Base-by-base conservation (phyloP, 78 protist genomes). In the Diacronema lutheri region DNA sequence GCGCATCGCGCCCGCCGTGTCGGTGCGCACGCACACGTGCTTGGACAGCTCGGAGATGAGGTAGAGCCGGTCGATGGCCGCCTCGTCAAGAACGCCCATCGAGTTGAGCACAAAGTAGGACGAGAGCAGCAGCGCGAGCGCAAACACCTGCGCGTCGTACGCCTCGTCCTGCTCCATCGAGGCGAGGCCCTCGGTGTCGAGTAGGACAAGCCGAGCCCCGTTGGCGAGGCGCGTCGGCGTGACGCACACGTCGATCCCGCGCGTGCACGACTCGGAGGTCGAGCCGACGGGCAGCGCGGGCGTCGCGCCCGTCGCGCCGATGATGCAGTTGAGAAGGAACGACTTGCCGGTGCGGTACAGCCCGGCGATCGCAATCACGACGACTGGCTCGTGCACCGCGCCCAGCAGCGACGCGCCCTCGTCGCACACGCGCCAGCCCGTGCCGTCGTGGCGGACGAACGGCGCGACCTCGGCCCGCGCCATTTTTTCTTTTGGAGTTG, bases 141-240 rank as follows among this genome's bases (percentile, higher is more conserved):
- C 50, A 56, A 88, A 88, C 58, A 88, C 33, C 38, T 31, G 46
- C 29, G 87, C 85, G 69, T 88, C 91, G 46, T 88, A 68, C 40
- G n/a, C 29, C 57, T 68, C 50, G 68, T 58, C 57, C 6, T 71
- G 77, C 26, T 88, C 87, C 56, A 73, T 31, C 33, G 91, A 71
- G 38, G 78, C 87, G 26, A 81, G 77, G 31, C 91, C 91, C 65
- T 88, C 91, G 4, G 87, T 82, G 64, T 88, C 91, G 33, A 88
- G 46, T 12, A 88, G 40, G 19, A 33, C 57, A 10, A 46, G 79
- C 21, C 23, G 1, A 0, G 40, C 31, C 19, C 73, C 19, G 61
- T 14, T 13, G 9, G 5, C 16, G n/a, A n/a, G 13, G 4, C 11
- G 37, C 68, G 11, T 10, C 33, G 62, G 84, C 73, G n/a, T 3